Conservation (phyloP, 2,329 filamentous ascomycete genomes). For the Aureobasidium sp. region DNA sequence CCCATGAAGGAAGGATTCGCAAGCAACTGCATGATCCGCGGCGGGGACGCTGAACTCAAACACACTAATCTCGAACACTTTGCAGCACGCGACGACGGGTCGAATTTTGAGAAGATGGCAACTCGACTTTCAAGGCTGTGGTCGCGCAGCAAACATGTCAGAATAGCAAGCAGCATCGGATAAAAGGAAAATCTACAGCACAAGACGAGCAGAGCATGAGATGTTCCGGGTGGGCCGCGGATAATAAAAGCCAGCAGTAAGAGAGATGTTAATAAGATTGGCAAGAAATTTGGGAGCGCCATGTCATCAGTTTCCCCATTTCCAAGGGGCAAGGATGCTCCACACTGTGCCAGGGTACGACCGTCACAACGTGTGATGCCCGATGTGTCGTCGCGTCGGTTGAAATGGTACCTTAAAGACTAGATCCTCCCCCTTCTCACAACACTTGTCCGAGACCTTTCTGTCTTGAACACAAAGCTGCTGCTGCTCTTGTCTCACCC, state of each 20-base stretch:
- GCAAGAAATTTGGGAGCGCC: background rate
- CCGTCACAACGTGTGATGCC: background rate
- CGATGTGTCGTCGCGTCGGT: background rate
- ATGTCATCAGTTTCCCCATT: slow-evolving; percentile 6
- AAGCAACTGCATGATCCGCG: slow-evolving; percentile 7
- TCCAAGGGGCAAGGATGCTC: background rate
- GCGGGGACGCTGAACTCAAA: slow-evolving; percentile 3
- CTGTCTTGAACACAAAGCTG: background rate
- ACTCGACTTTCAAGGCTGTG: background rate
- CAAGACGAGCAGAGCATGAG: background rate
- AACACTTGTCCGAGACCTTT: background rate
- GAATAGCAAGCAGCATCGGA: background rate
- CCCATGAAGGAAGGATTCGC: background rate
- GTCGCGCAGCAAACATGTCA: background rate
- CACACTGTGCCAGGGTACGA: slow-evolving; percentile 4
- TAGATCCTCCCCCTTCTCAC: background rate
- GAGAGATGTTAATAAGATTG: background rate
- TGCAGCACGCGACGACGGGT: background rate
- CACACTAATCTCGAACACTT: background rate
- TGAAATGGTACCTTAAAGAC: background rate
- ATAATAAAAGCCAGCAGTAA: background rate
- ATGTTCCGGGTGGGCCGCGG: slow-evolving; percentile 1
- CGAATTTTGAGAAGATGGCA: background rate
- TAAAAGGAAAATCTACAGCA: background rate
- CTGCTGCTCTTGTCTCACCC: background rate